Evolutionary conservation across 176 grass and related monocot species (phyloP).

Genomic region (Carex cristatella): DNA sequence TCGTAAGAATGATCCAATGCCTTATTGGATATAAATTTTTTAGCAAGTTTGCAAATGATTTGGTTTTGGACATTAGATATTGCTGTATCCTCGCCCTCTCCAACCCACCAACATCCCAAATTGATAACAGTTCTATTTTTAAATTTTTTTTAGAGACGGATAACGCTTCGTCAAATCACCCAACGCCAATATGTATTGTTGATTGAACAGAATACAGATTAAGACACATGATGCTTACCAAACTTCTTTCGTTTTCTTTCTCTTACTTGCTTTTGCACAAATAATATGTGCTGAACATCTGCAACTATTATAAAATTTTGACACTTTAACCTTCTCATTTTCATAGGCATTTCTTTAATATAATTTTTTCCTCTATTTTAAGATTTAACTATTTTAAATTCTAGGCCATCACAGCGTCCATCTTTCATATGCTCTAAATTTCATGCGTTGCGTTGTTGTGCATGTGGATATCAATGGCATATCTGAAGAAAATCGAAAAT

Average conservation of each 20-base stretch:
- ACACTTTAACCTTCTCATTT: background rate
- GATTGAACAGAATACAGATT: background rate
- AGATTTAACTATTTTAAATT: background rate
- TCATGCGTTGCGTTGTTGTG: no score
- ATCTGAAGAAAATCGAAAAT: no score
- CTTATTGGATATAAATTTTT: background rate
- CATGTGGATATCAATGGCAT: no score
- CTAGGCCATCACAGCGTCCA: background rate
- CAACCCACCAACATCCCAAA: background rate
- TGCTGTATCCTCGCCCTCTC: background rate
- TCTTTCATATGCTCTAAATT: no score
- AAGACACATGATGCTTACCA: background rate
- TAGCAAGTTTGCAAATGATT: background rate
- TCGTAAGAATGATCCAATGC: background rate
- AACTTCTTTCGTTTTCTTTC: background rate
- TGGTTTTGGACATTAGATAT: background rate
- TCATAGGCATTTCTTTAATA: background rate
- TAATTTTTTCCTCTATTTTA: background rate
- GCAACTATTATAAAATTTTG: background rate
- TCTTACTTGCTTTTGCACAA: no score
- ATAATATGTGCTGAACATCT: no score
- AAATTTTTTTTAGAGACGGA: background rate
- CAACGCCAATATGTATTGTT: background rate
- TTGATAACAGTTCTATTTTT: background rate
- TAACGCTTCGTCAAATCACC: background rate